These are phyloP conservation scores for Alloteropsis semialata DNA, from an alignment of 176 grass and related monocot species.

Conservation along the genomic window DNA sequence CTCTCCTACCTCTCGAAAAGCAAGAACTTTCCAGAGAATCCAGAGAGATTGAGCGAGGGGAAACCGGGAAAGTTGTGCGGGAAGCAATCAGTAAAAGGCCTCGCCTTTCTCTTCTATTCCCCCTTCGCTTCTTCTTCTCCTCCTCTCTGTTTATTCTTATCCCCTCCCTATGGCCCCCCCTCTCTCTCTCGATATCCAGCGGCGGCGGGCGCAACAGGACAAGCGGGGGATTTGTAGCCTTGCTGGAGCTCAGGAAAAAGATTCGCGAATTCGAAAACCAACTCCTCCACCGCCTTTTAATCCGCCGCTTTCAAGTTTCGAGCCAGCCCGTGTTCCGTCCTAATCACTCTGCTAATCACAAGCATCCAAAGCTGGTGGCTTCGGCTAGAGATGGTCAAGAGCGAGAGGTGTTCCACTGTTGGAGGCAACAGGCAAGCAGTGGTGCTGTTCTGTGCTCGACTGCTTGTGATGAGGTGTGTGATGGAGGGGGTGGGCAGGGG, in stretches of 20 bases:
- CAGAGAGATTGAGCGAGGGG: neutral
- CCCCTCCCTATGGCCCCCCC: constrained; percentile 21
- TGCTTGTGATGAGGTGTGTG: neutral
- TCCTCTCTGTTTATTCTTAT: constrained; percentile 13
- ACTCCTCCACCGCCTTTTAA: neutral
- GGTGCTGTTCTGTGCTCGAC: neutral
- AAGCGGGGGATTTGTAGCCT: constrained; percentile 36
- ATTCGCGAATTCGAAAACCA: constrained; percentile 31
- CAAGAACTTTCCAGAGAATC: neutral
- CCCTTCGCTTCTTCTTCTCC: neutral
- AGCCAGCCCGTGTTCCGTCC: neutral
- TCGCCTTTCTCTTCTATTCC: neutral
- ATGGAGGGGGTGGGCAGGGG: constrained; percentile 32
- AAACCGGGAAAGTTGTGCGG: neutral
- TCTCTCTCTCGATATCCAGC: constrained; percentile 7
- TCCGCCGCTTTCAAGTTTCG: neutral
- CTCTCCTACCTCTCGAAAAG: neutral
- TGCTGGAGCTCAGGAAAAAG: constrained; percentile 6
- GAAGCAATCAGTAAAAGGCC: constrained; percentile 8
- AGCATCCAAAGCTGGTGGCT: too few relatives aligned
- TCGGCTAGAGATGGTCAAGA: neutral
- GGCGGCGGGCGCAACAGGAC: constrained; percentile 33
- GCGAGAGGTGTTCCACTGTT: neutral
- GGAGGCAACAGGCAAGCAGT: constrained; percentile 19
- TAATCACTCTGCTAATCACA: constrained; percentile 15